Evolutionary conservation across 2,329 filamentous ascomycete genomes (phyloP), one percentile per base, ranked within the genome.

Genomic region (Sporothrix mexicana): DNA sequence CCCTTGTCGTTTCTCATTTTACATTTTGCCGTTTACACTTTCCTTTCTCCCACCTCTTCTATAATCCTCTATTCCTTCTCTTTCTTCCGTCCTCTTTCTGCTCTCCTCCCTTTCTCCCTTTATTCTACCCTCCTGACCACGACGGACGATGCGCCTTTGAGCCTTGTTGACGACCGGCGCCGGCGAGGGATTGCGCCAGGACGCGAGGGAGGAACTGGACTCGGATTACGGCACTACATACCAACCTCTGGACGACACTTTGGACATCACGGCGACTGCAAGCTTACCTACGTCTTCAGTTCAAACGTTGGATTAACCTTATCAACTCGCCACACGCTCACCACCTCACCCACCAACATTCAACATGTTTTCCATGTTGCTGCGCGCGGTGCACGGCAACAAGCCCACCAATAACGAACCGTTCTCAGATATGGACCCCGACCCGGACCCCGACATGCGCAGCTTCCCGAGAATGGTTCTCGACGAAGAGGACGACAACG

Each of bases 331-430:
- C 10, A 23, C 51, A 53, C n/a, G n/a, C n/a, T 17, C 7, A 9
- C 49, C n/a, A 53, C 51, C 6, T 53, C 51, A 23, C 47, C 17
- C 47, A 53, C 5, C 36, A 15, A 5, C 45, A 20, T 53, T 25
- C 55, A 66, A 57, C 70, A 81, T 81, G 78, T 75, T 82, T 67
- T 79, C 79, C 71, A 77, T 75, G 67, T 72, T 82, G 71, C 71
- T 81, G 43, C 78, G 79, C 68, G 78, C 80, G 73, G 77, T 80
- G 69, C 76, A 76, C 75, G 78, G 80, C 76, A 76, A 72, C 71
- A 76, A 30, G 59, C 75, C 76, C 41, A 67, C 69, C 64, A 73
- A 70, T 6, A 62, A 70, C 49, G 71, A 74, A n/a, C 70, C 70
- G 6, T 72, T 70, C 13, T 61, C 73, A 2, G 59, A 74, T 25